A percentile compares a stretch with the other conserved stretches of the same genome.
Evolutionary conservation across 2,329 filamentous ascomycete species (phyloP).

Genomic region (Fusarium beomiforme): DNA sequence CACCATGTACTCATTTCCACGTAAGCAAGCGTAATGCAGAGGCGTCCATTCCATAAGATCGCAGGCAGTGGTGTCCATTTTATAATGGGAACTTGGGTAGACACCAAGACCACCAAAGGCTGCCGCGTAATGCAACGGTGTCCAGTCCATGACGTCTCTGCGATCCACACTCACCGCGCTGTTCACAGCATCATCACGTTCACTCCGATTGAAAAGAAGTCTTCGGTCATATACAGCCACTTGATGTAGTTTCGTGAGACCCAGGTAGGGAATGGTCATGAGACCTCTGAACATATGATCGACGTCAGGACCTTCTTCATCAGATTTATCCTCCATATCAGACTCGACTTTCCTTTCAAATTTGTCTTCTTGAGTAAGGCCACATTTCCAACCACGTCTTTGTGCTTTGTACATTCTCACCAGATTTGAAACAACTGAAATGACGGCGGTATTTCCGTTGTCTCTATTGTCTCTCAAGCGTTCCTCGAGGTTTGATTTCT

Average conservation of each 20-base stretch:
- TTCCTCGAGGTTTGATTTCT: no score
- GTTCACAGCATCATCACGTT: no score
- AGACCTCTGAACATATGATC: not conserved
- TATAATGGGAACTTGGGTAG: not conserved
- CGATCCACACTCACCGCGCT: not conserved
- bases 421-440: not conserved
- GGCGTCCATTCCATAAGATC: not conserved
- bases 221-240: no score
- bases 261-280: not conserved
- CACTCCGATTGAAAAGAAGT: rapidly evolving
- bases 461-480: no score
- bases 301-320: not conserved
- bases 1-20: rapidly evolving
- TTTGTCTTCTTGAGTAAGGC: no score
- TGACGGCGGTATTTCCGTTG: no score
- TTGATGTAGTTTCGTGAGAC: not conserved
- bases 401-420: not conserved
- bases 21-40: not conserved
- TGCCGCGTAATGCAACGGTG: not conserved
- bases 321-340: not conserved
- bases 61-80: not conserved
- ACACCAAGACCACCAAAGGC: not conserved
- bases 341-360: no score
- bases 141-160: not conserved
- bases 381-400: not conserved